Percentiles rank a stretch among this genome's conserved stretches.
phyloP scores from a whole-genome alignment of 805 yeast species.

The Candida anglica region DNA sequence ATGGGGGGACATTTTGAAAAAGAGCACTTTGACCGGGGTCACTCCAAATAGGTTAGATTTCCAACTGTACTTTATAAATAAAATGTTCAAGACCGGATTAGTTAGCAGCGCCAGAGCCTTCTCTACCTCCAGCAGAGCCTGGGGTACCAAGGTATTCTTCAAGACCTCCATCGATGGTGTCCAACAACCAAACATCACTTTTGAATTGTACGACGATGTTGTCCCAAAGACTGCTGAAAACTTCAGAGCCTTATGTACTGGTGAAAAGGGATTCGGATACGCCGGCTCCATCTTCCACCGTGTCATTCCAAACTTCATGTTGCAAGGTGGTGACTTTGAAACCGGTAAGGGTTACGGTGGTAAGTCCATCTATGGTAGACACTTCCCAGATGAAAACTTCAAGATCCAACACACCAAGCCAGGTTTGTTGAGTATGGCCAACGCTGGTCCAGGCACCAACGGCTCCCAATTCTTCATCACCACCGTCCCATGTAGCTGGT shows the following conservation, averaged over 20 bases:
- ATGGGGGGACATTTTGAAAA: no score
- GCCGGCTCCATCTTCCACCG: slow-evolving; percentile 44
- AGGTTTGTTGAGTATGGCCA: slow-evolving; percentile 90
- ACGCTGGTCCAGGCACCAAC: slow-evolving; percentile 97
- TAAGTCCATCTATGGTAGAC: slow-evolving; percentile 58
- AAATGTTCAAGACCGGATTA: slow-evolving; percentile 16
- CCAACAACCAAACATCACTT: slow-evolving; percentile 35
- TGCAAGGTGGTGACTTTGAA: slow-evolving; percentile 48
- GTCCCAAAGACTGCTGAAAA: slow-evolving; percentile 96
- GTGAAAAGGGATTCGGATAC: slow-evolving; percentile 44
- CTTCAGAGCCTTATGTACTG: slow-evolving; percentile 87
- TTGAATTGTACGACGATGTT: slow-evolving; percentile 73
- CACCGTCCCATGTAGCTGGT: slow-evolving; percentile 82
- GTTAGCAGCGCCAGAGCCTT: slow-evolving; percentile 45
- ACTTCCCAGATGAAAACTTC: slow-evolving; percentile 78
- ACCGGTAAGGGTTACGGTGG: slow-evolving; percentile 46
- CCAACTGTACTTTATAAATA: no score
- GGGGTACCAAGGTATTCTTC: slow-evolving; percentile 54
- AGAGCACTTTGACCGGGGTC: no score
- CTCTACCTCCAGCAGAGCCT: slow-evolving; percentile 41
- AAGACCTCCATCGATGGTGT: slow-evolving; percentile 55
- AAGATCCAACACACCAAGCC: slow-evolving; percentile 69
- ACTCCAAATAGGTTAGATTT: no score
- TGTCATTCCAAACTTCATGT: slow-evolving; percentile 45
- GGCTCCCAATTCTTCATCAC: slow-evolving; percentile 97